Base-by-base conservation (phyloP, 139 green algal genomes). In the Asterochloris sp. region DNA sequence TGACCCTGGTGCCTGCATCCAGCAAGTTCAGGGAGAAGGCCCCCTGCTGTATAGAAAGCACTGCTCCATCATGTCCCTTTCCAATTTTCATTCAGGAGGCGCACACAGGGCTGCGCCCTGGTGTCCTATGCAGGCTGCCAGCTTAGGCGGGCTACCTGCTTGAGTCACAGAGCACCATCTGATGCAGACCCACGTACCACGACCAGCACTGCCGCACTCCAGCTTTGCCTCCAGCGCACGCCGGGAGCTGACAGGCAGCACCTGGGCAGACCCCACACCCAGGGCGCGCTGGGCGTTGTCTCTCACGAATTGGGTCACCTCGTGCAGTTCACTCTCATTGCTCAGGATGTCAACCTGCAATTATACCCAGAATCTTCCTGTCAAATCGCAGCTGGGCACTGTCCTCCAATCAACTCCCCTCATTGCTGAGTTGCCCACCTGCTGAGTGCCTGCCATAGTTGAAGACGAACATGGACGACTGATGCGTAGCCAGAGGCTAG, bases 281-380 rank as follows among this genome's bases (percentile, higher is more conserved):
- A 97, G 84, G 71, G 95, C 47, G 0, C 85, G 68, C 69, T 80
- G 83, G 16, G 93, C 94, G 78, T 97, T 97, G 79, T 89, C 80
- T 8, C 76, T 68, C 74, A 98, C 95, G 86, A 98, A 98, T 21
- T 78, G 68, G 28, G 81, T 80, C 62, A 97, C 84, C 78, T 96
- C 88, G 0, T 90, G 80, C 0, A 98, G 91, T 85, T 98, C 95
- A 0, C 86, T 69, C 11, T 86, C 62, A 17, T 38, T 84, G 13
- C 75, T 77, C 21, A 99, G 87, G 73, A 97, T 89, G 85, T 99
- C 97, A 0, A 90, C 87, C 85, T 88, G 85, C 68, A 62, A 0
- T 21, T 11, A 10, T 0, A 62, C 73, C 47, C 13, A 16, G 24
- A n/a, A 77, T 61, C 19, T 47, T 12, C 54, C 28, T 24, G 19